A percentile compares a stretch with the other conserved stretches of the same genome.
These are phyloP conservation scores for Hyaloraphidium curvatum DNA, from an alignment of 192 early-diverging fungal genomes.

Conservation along the genomic window DNA sequence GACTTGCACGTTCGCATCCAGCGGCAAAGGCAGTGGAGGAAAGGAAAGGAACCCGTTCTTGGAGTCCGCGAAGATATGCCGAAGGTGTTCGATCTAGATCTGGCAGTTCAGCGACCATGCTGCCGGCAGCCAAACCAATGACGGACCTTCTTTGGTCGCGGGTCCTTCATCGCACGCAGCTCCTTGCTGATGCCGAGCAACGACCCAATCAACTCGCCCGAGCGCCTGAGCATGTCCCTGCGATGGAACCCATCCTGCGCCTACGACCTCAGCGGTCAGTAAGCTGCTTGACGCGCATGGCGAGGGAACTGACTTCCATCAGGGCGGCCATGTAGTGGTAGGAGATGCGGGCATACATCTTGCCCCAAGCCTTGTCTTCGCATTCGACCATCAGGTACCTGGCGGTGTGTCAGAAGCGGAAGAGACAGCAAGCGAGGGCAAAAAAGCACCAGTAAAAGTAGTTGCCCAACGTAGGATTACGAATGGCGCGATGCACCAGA, in stretches of 20 bases:
- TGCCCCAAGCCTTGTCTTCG: conserved; percentile 62
- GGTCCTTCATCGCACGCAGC: conserved; percentile 57
- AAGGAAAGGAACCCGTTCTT: conserved; percentile 67
- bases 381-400: conserved; percentile 94
- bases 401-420: neutral
- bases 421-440: neutral
- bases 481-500: conserved; percentile 67
- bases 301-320: conserved; percentile 20
- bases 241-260: conserved; percentile 36
- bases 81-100: conserved; percentile 58
- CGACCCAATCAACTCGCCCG: conserved; percentile 62
- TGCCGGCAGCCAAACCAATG: too few species aligned
- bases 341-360: conserved; percentile 70
- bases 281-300: neutral
- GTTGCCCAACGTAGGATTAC: conserved; percentile 75
- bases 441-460: conserved; percentile 67
- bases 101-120: neutral
- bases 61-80: conserved; percentile 54
- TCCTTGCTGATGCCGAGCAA: conserved; percentile 56
- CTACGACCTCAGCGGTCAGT: conserved; percentile 7
- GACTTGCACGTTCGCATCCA: conserved; percentile 78
- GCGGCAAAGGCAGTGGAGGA: conserved; percentile 63
- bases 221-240: conserved; percentile 55
- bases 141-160: conserved; percentile 62
- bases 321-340: conserved; percentile 64